Percentiles rank a stretch among this genome's conserved stretches.
Conservation (phyloP, 805 yeast species). For the Yamadazyma nakazawae region DNA sequence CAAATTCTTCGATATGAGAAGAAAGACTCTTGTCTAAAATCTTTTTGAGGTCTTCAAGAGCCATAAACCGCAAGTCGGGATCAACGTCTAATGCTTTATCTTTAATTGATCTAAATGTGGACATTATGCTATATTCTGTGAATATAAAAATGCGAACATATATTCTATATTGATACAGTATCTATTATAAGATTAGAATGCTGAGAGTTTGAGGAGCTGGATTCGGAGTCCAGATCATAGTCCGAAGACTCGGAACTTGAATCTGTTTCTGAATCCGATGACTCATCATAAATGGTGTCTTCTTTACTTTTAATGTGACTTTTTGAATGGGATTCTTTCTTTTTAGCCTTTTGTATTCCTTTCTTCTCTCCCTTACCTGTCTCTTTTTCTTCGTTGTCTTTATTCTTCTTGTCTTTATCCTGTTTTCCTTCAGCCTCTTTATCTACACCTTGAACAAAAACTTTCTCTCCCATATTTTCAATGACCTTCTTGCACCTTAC, state of each 20-base stretch:
- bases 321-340: neutral
- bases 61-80: slow-evolving; percentile 84
- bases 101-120: slow-evolving; percentile 19
- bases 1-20: slow-evolving; percentile 30
- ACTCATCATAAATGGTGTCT: neutral
- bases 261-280: slow-evolving; percentile 2
- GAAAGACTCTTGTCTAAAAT: slow-evolving; percentile 26
- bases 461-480: slow-evolving; percentile 29
- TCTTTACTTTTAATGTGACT: too few relatives aligned
- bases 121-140: neutral
- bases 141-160: slow-evolving; percentile 5
- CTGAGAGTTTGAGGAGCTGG: slow-evolving; percentile 3
- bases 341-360: neutral
- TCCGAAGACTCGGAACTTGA: neutral
- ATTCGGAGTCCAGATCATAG: slow-evolving; percentile 1
- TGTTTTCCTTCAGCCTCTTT: slow-evolving; percentile 12
- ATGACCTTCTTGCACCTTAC: slow-evolving; percentile 38
- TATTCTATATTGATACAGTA: slow-evolving; percentile 5
- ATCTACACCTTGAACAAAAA: slow-evolving; percentile 11
- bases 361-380: slow-evolving; percentile 12
- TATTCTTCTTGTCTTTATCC: slow-evolving; percentile 11
- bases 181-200: slow-evolving; percentile 10
- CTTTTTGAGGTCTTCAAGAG: slow-evolving; percentile 66
- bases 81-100: slow-evolving; percentile 62
- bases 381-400: slow-evolving; percentile 7